These are phyloP conservation scores for Tulasnella sp. DNA, from an alignment of 768 basidiomycete species.

Conservation along the genomic window DNA sequence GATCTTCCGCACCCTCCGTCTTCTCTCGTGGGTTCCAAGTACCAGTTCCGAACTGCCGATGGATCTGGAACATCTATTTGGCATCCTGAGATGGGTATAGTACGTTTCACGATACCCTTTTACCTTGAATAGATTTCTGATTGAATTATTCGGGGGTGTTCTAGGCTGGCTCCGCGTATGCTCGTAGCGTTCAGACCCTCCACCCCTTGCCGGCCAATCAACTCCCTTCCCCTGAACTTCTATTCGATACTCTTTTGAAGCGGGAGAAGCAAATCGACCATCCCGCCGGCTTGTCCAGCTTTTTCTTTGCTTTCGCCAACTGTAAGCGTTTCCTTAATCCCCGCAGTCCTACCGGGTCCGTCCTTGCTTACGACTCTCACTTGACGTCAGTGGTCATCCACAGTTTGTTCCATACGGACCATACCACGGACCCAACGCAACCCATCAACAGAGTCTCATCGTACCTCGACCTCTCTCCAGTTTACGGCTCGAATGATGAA, in stretches of 20 bases:
- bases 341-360: background rate
- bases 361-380: background rate
- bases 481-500: slow-evolving; percentile 51
- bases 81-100: slow-evolving; percentile 19
- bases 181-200: slow-evolving; percentile 50
- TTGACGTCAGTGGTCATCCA: slow-evolving; percentile 20
- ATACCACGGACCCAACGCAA: background rate
- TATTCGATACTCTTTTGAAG: slow-evolving; percentile 44
- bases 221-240: slow-evolving; percentile 49
- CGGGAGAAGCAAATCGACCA: slow-evolving; percentile 36
- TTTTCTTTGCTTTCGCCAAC: slow-evolving; percentile 33
- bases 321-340: slow-evolving; percentile 2
- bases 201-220: slow-evolving; percentile 43
- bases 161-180: slow-evolving; percentile 57
- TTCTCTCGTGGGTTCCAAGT: background rate
- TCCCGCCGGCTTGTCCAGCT: slow-evolving; percentile 35
- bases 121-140: background rate
- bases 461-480: slow-evolving; percentile 30
- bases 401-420: slow-evolving; percentile 35
- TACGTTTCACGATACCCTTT: slow-evolving; percentile 31
- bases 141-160: background rate
- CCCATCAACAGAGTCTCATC: slow-evolving; percentile 30
- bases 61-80: slow-evolving; percentile 24
- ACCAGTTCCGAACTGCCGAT: slow-evolving; percentile 8
- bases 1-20: slow-evolving; percentile 36